These are phyloP conservation scores for Coemansia sp. DNA, from an alignment of 192 early-diverging fungal species.

Conservation along the genomic window DNA sequence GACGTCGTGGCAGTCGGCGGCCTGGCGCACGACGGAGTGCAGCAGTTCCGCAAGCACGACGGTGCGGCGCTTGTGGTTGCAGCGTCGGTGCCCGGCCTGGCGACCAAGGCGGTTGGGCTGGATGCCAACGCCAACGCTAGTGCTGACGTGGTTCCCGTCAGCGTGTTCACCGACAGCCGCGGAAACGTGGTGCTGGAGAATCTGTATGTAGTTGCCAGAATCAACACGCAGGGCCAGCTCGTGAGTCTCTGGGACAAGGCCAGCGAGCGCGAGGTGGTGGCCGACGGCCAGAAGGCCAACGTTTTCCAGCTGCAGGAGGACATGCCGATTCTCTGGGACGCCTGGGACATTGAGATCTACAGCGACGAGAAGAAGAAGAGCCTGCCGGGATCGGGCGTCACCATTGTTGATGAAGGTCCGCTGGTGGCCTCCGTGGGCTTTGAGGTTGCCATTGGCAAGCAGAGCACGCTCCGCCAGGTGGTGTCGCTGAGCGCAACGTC, in stretches of 20 bases:
- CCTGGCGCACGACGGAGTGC: constrained; percentile 1
- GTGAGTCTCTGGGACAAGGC: constrained; percentile 65
- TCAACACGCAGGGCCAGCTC: constrained; percentile 76
- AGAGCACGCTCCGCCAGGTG: constrained; percentile 69
- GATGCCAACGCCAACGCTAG: neutral
- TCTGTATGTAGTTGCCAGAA: constrained; percentile 64
- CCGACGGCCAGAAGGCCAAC: constrained; percentile 56
- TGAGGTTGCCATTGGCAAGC: constrained; percentile 63
- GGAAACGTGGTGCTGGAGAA: constrained; percentile 70
- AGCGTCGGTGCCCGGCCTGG: constrained; percentile 30
- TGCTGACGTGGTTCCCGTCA: constrained; percentile 29
- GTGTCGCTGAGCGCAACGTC: constrained; percentile 77
- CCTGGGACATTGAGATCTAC: constrained; percentile 90
- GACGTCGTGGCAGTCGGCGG: constrained; percentile 69
- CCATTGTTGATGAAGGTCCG: constrained; percentile 76
- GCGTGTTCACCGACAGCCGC: constrained; percentile 20
- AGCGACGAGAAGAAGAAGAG: constrained; percentile 83
- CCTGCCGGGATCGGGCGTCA: constrained; percentile 49
- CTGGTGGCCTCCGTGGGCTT: constrained; percentile 73
- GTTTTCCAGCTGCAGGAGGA: constrained; percentile 84
- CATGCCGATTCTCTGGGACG: constrained; percentile 86
- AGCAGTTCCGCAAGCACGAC: constrained; percentile 39
- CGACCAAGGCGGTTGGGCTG: constrained; percentile 17
- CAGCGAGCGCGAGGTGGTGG: constrained; percentile 56
- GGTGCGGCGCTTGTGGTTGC: constrained; percentile 32